phyloP scores from a whole-genome alignment of 306 rosid species.

The Medicago lupulina region DNA sequence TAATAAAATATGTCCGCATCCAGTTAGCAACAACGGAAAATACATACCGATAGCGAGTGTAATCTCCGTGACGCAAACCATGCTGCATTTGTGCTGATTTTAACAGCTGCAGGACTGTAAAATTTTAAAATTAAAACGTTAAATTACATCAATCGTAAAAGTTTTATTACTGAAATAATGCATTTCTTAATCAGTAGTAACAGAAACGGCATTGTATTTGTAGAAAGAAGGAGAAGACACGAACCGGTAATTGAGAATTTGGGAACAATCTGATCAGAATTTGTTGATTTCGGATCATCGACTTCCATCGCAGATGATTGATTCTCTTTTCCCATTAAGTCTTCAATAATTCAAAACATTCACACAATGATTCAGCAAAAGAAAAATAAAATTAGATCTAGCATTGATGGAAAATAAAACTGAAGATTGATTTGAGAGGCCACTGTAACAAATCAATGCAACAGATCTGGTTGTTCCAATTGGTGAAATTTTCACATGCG shows the following conservation, averaged over 20 bases:
- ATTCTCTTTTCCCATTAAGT: conserved; percentile 59
- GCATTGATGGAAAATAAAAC: conserved; percentile 9
- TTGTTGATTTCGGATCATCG: conserved; percentile 59
- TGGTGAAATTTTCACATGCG: background rate
- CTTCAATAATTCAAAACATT: conserved; percentile 35
- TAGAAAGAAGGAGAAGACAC: background rate
- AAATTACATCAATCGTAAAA: conserved; percentile 10
- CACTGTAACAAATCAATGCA: background rate
- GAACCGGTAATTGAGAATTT: conserved; percentile 86
- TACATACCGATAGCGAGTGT: conserved; percentile 86
- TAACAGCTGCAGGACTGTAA: conserved; percentile 85
- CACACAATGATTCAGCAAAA: background rate
- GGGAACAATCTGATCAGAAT: conserved; percentile 65
- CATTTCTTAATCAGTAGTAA: background rate
- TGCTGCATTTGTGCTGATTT: conserved; percentile 98
- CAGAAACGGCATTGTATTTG: background rate
- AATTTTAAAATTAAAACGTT: background rate
- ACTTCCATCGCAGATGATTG: conserved; percentile 76
- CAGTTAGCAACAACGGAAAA: background rate
- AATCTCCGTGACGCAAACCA: conserved; percentile 91
- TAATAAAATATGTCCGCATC: background rate
- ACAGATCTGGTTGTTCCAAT: conserved; percentile 33
- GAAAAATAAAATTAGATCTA: conserved; percentile 1
- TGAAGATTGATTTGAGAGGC: background rate
- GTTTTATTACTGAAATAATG: background rate